phyloP scores from a whole-genome alignment of 1,139 yeast species.

The Nakaseomyces uthaithaninus region DNA sequence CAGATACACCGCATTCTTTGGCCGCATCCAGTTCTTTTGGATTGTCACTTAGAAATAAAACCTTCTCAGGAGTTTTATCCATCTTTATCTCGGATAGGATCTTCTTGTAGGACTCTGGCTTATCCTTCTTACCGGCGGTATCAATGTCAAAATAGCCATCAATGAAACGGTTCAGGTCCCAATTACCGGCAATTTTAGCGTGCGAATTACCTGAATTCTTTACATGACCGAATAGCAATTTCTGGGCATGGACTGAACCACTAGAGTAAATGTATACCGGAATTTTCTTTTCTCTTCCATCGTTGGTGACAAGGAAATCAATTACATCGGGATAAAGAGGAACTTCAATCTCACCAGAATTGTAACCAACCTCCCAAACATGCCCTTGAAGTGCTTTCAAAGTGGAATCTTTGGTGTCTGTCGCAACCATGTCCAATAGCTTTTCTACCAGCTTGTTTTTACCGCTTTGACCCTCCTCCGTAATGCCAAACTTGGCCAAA shows the following conservation, averaged over 20 bases:
- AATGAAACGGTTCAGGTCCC: constrained; percentile 47
- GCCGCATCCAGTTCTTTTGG: constrained; percentile 69
- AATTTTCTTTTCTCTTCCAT: constrained; percentile 10
- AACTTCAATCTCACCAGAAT: constrained; percentile 61
- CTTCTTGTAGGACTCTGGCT: constrained; percentile 45
- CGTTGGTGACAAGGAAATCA: constrained; percentile 38
- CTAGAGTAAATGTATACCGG: constrained; percentile 74
- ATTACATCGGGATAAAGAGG: constrained; percentile 75
- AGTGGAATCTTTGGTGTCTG: constrained; percentile 70
- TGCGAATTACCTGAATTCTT: constrained; percentile 23
- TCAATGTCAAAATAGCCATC: constrained; percentile 77
- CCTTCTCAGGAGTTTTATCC: constrained; percentile 29
- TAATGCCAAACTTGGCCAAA: constrained; percentile 9
- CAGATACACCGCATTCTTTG: constrained; percentile 49
- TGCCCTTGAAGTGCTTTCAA: constrained; percentile 76
- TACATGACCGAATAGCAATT: constrained; percentile 62
- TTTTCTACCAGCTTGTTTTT: constrained; percentile 31
- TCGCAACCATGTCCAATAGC: constrained; percentile 48
- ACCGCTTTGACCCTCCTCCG: constrained; percentile 10
- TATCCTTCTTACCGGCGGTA: constrained; percentile 70
- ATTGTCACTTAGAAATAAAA: constrained; percentile 71
- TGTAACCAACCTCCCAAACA: constrained; percentile 77
- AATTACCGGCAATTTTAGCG: constrained; percentile 12
- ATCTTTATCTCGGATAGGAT: constrained; percentile 45
- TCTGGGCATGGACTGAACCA: constrained; percentile 86